Conservation (phyloP, 2,329 filamentous ascomycete genomes). For the Teratosphaeria nubilosa region DNA sequence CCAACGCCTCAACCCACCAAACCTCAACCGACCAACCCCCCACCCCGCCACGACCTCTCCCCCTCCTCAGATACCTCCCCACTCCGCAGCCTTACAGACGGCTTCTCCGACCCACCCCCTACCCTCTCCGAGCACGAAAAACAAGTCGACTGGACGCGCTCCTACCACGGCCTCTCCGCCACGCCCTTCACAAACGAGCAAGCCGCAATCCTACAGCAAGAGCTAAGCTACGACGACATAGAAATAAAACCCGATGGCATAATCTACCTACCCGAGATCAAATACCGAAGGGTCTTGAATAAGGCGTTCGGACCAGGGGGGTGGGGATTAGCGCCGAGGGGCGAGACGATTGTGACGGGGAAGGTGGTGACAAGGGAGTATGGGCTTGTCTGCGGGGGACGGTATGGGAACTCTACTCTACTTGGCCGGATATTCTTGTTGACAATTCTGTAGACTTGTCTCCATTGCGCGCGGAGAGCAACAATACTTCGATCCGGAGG, state of each 20-base stretch:
- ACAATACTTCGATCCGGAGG: conserved; percentile 80
- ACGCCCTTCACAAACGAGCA: conserved; percentile 62
- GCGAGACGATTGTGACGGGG: conserved; percentile 74
- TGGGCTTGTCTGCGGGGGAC: conserved; percentile 75
- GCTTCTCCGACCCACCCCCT: conserved; percentile 42
- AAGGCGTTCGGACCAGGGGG: conserved; percentile 86
- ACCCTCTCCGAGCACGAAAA: conserved; percentile 38
- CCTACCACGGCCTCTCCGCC: conserved; percentile 68
- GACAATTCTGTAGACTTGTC: conserved; percentile 55
- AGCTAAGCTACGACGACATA: conserved; percentile 63
- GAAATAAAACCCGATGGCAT: conserved; percentile 98
- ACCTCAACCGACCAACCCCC: conserved; percentile 1
- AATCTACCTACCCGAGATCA: conserved; percentile 93
- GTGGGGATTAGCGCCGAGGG: conserved; percentile 85
- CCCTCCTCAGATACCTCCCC: conserved; percentile 14
- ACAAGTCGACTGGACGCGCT: conserved; percentile 70
- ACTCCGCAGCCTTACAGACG: conserved; percentile 36
- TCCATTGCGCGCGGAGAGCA: conserved; percentile 90
- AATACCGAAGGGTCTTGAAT: conserved; percentile 87
- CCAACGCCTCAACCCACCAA: conserved; percentile 19
- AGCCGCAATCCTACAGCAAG: conserved; percentile 56
- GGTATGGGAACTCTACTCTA: conserved; percentile 48
- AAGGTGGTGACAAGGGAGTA: conserved; percentile 82
- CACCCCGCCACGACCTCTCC: conserved; percentile 7
- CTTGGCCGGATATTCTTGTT: not conserved